Conservation (phyloP, 1,284 basidiomycete species). For the Microbotryum violaceum region DNA sequence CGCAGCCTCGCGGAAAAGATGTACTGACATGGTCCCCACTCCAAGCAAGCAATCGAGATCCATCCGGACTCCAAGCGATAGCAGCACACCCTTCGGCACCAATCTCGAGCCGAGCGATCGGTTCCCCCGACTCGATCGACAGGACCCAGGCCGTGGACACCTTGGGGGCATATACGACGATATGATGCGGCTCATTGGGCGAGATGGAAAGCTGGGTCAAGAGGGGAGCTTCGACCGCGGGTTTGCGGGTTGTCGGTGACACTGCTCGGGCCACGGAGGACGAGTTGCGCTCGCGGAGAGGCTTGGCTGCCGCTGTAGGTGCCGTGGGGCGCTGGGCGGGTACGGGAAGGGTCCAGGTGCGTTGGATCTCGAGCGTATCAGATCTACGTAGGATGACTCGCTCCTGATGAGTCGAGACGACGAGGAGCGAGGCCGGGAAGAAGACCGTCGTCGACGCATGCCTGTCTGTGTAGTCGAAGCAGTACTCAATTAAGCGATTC, state of each 20-base stretch:
- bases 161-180: conserved; percentile 5
- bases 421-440: not conserved
- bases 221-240: not conserved
- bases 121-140: conserved; percentile 6
- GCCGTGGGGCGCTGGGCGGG: not conserved
- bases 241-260: not conserved
- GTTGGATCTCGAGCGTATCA: conserved; percentile 5
- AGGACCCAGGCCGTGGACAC: conserved; percentile 6
- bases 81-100: conserved; percentile 15
- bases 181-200: not conserved
- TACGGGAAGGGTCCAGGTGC: conserved; percentile 17
- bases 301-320: not conserved
- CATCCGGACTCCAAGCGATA: conserved; percentile 5
- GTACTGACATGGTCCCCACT: conserved; percentile 12
- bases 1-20: not conserved
- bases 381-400: conserved; percentile 12
- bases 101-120: conserved; percentile 14
- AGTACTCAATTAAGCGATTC: not conserved
- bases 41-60: conserved; percentile 11
- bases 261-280: not conserved
- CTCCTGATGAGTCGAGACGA: conserved; percentile 10
- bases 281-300: not conserved
- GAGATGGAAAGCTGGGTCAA: conserved; percentile 6
- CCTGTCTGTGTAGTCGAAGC: not conserved
- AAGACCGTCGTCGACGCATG: conserved; percentile 3